Evolutionary conservation across 805 yeast genomes (phyloP).

Genomic region (Ogataea neopini): DNA sequence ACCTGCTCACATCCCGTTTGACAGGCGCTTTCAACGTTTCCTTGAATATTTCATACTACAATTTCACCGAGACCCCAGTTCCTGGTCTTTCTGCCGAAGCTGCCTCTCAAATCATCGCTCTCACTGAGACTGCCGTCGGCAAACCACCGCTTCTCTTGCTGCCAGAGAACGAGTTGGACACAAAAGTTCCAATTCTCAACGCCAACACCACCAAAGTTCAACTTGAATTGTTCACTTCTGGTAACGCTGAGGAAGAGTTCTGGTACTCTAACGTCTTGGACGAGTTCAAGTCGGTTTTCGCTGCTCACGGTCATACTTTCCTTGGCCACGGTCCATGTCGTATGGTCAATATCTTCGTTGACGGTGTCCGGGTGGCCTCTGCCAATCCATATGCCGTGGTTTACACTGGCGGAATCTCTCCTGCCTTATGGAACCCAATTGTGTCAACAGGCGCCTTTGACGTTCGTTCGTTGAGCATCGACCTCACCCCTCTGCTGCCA

Average conservation of each 20-base stretch:
- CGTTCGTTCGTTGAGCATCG: conserved; percentile 66
- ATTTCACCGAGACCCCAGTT: conserved; percentile 14
- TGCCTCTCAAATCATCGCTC: conserved; percentile 43
- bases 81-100: conserved; percentile 23
- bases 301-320: conserved; percentile 40
- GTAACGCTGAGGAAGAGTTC: conserved; percentile 79
- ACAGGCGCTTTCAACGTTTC: conserved; percentile 62
- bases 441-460: conserved; percentile 77
- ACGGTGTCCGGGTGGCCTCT: conserved; percentile 59
- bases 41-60: conserved; percentile 53
- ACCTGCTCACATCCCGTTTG: conserved; percentile 51
- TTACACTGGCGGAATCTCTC: conserved; percentile 80
- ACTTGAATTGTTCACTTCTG: conserved; percentile 64
- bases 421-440: conserved; percentile 78
- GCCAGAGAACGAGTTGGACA: conserved; percentile 41
- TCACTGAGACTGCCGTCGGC: conserved; percentile 26
- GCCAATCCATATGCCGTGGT: conserved; percentile 71
- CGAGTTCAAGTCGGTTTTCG: conserved; percentile 42
- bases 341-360: conserved; percentile 59
- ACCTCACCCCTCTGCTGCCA: conserved; percentile 70
- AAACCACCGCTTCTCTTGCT: conserved; percentile 49
- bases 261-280: conserved; percentile 72
- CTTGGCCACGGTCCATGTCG: conserved; percentile 74
- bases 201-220: conserved; percentile 60
- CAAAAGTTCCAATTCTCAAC: conserved; percentile 47